Conservation (phyloP, 2,329 filamentous ascomycete species). For the Monosporascus sp. region DNA sequence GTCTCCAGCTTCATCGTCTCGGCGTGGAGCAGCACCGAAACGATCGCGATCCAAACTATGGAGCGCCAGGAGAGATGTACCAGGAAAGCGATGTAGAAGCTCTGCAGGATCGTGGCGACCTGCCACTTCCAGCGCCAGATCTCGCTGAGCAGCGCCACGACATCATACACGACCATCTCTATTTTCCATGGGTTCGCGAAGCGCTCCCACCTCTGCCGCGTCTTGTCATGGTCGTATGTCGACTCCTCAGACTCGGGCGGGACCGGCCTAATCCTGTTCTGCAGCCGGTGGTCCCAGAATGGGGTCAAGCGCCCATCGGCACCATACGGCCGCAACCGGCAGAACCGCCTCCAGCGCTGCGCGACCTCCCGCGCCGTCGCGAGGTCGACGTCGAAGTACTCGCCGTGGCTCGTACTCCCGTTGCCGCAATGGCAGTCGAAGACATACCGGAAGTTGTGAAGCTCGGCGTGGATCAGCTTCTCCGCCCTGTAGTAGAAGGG, state of each 20-base stretch:
- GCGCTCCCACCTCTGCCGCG: background rate
- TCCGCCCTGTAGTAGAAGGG: conserved; percentile 2
- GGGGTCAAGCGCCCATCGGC: conserved; percentile 1
- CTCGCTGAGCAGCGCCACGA: background rate
- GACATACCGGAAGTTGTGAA: background rate
- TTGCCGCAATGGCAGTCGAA: conserved; percentile 1
- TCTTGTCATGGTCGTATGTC: background rate
- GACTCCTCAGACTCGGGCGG: background rate
- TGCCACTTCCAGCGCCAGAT: background rate
- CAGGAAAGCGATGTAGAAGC: background rate
- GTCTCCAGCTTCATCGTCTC: background rate
- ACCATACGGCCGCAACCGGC: conserved; percentile 3
- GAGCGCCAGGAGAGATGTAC: background rate
- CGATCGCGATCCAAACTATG: background rate
- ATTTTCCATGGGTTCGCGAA: background rate
- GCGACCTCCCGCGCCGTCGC: background rate
- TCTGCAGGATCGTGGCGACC: background rate
- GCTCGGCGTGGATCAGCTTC: conserved; percentile 5
- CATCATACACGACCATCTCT: background rate
- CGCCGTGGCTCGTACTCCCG: background rate
- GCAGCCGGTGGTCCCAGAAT: conserved; percentile 5
- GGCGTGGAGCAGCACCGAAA: background rate
- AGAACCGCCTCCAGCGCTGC: conserved; percentile 5
- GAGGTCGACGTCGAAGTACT: conserved; percentile 6
- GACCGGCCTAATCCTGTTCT: background rate